phyloP scores from a whole-genome alignment of 2,329 filamentous ascomycete species.

The Trichoderma breve region DNA sequence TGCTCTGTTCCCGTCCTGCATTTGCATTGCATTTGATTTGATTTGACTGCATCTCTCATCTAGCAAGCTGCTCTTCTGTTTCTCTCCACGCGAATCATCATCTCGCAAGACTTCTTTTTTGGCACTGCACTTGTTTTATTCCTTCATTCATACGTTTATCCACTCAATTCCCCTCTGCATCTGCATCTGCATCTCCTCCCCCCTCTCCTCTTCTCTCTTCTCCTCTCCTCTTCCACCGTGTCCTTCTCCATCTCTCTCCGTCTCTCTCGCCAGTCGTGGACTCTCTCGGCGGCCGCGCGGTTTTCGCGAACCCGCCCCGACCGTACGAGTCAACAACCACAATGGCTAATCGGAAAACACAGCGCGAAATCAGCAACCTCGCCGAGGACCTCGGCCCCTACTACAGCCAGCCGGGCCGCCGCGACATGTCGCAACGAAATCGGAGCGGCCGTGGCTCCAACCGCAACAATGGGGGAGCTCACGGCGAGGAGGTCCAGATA shows the following conservation, averaged over 20 bases:
- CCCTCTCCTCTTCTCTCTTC: background rate
- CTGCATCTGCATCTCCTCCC: background rate
- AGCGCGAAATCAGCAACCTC: conserved; percentile 35
- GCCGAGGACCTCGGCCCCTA: conserved; percentile 36
- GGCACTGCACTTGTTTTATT: background rate
- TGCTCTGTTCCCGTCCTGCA: background rate
- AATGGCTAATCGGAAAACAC: conserved; percentile 37
- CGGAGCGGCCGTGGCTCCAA: conserved; percentile 45
- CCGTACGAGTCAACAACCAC: background rate
- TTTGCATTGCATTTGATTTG: background rate
- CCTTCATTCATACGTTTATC: too few relatives aligned
- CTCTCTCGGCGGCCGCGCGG: conserved; percentile 12
- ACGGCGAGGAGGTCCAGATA: conserved; percentile 45
- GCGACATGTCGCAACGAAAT: conserved; percentile 44
- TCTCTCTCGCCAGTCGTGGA: conserved; percentile 9
- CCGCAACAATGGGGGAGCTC: conserved; percentile 43
- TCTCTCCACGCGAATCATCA: background rate
- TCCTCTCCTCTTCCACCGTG: background rate
- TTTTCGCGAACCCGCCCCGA: conserved; percentile 15
- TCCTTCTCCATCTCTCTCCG: conserved; percentile 15
- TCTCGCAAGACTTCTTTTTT: background rate
- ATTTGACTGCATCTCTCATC: background rate
- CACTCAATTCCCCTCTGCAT: background rate
- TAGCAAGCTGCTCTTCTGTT: background rate
- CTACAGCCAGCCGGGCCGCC: conserved; percentile 28